Conservation (phyloP, 169 alveolate species). For the Amoebophrya sp. region DNA sequence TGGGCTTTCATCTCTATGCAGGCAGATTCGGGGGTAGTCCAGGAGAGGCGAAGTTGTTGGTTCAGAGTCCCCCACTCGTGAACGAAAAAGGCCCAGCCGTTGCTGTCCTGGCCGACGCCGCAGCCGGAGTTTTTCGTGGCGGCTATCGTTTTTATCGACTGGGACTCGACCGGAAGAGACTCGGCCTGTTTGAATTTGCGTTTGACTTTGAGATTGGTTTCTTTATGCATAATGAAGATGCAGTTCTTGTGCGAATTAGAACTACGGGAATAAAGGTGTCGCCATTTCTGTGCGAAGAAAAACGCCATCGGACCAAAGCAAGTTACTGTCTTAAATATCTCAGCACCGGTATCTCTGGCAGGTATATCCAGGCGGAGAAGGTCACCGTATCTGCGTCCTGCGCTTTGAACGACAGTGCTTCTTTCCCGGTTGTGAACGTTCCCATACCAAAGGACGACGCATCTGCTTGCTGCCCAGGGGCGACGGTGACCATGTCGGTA, state of each 20-base stretch:
- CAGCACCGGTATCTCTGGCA: neutral
- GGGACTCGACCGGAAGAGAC: neutral
- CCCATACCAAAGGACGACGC: neutral
- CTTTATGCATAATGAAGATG: too few relatives aligned
- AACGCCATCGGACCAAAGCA: too few relatives aligned
- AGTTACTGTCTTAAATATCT: too few relatives aligned
- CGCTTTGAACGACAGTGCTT: neutral
- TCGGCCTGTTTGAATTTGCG: neutral
- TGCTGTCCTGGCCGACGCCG: neutral
- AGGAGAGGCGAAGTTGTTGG: neutral
- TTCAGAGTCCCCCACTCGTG: neutral
- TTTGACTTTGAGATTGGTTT: neutral
- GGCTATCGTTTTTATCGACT: neutral
- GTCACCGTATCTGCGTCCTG: neutral
- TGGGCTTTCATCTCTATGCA: neutral
- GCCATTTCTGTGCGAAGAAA: neutral
- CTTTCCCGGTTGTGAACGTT: neutral
- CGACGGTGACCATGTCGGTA: too few relatives aligned
- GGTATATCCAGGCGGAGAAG: conserved; percentile 7
- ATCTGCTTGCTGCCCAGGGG: too few relatives aligned
- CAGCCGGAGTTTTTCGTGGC: neutral
- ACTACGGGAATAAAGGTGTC: too few relatives aligned
- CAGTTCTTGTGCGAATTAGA: too few relatives aligned
- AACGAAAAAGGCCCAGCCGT: neutral
- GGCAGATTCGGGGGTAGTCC: neutral